Evolutionary conservation across 331 rosid genomes (phyloP).

Genomic region (Erythrophleum ivorense): DNA sequence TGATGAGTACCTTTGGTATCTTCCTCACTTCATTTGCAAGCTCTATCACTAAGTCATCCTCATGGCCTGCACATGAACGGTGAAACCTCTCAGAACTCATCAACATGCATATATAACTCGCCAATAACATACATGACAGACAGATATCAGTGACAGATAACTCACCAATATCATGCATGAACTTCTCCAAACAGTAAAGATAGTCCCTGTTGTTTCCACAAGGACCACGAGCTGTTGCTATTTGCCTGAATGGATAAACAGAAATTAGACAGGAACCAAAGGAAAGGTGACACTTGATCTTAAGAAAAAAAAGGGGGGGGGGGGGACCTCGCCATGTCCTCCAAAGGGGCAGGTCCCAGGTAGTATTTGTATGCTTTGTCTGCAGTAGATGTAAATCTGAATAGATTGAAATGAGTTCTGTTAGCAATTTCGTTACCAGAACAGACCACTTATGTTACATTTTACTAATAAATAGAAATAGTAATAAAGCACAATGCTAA

Average conservation of each 20-base stretch:
- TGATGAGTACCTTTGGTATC: too few relatives aligned
- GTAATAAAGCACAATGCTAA: neutral
- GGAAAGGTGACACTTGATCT: neutral
- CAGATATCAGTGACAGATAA: neutral
- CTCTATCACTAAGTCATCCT: slow-evolving; percentile 83
- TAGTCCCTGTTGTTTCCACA: slow-evolving; percentile 94
- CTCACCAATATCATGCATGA: slow-evolving; percentile 84
- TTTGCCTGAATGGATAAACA: slow-evolving; percentile 68
- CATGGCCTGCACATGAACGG: slow-evolving; percentile 85
- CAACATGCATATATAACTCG: slow-evolving; percentile 29
- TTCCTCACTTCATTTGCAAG: slow-evolving; percentile 93
- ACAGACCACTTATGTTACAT: neutral
- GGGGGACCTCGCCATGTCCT: slow-evolving; percentile 98
- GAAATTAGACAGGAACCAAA: neutral
- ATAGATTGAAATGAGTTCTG: slow-evolving; percentile 1
- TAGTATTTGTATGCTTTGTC: slow-evolving; percentile 92
- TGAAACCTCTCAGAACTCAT: too few relatives aligned
- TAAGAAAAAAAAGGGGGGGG: neutral
- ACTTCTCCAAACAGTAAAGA: slow-evolving; percentile 77
- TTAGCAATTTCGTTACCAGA: slow-evolving; percentile 34
- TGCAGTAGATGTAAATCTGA: slow-evolving; percentile 90
- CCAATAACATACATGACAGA: slow-evolving; percentile 55
- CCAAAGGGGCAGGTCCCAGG: slow-evolving; percentile 94
- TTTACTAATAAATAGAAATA: neutral
- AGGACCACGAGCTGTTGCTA: slow-evolving; percentile 91